phyloP scores from a whole-genome alignment of 2,329 filamentous ascomycete species.

The Phoma herbarum region DNA sequence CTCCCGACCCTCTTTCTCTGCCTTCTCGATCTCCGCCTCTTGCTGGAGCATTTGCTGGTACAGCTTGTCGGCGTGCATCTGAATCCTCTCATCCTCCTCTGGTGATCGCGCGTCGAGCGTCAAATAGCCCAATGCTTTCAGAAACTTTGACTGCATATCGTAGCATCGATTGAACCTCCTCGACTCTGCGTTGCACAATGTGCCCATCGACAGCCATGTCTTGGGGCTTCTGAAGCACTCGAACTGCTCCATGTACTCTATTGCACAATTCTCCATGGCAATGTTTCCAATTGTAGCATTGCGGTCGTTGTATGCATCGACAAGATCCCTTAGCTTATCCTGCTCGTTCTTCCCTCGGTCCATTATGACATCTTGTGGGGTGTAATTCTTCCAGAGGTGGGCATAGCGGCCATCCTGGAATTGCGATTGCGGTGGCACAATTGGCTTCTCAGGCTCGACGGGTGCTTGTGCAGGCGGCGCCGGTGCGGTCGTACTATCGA shows the following conservation, averaged over 20 bases:
- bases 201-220: conserved; percentile 71
- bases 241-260: conserved; percentile 84
- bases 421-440: conserved; percentile 63
- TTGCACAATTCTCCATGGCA: conserved; percentile 90
- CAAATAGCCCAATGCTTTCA: conserved; percentile 90
- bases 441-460: conserved; percentile 37
- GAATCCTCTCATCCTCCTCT: conserved; percentile 81
- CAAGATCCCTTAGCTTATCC: conserved; percentile 80
- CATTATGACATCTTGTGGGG: conserved; percentile 74
- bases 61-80: conserved; percentile 92
- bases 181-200: conserved; percentile 82
- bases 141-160: conserved; percentile 86
- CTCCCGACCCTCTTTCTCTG: conserved; percentile 64
- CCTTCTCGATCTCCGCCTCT: conserved; percentile 76
- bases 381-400: conserved; percentile 92
- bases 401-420: conserved; percentile 78
- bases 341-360: conserved; percentile 75
- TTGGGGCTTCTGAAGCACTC: conserved; percentile 79
- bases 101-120: conserved; percentile 69
- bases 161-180: conserved; percentile 85
- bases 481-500: conserved; percentile 23
- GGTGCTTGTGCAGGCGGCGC: conserved; percentile 11
- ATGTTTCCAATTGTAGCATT: conserved; percentile 79
- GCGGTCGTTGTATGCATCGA: conserved; percentile 85
- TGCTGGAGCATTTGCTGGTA: conserved; percentile 88